A percentile compares a stretch with the other conserved stretches of the same genome.
These are phyloP conservation scores for Candida cerambycidarum DNA, from an alignment of 805 yeast species.

Conservation along the genomic window DNA sequence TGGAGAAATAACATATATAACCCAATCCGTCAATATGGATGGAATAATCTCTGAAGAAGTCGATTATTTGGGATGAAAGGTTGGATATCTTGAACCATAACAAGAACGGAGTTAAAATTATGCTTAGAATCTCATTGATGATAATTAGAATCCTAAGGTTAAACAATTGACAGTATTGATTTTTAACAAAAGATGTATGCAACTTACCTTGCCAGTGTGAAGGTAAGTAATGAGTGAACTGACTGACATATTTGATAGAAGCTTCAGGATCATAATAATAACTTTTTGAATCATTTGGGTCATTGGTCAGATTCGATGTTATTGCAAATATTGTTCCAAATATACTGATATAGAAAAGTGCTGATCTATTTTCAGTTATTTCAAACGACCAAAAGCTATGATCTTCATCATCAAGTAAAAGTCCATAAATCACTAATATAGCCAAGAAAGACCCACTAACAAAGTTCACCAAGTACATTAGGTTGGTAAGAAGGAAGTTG, in stretches of 20 bases:
- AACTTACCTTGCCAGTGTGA: constrained; percentile 79
- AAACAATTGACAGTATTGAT: constrained; percentile 77
- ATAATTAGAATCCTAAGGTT: constrained; percentile 71
- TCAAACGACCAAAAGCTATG: constrained; percentile 83
- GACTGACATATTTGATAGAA: constrained; percentile 73
- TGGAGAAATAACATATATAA: constrained; percentile 90
- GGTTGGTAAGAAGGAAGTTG: constrained; percentile 46
- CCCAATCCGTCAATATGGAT: constrained; percentile 94
- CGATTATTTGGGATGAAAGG: constrained; percentile 73
- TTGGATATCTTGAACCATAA: constrained; percentile 80
- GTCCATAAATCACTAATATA: constrained; percentile 61
- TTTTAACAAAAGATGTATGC: constrained; percentile 82
- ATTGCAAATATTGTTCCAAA: constrained; percentile 89
- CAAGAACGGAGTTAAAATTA: constrained; percentile 85
- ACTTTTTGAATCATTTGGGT: constrained; percentile 18
- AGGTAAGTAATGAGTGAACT: constrained; percentile 89
- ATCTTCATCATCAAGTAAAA: constrained; percentile 79
- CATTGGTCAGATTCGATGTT: constrained; percentile 42
- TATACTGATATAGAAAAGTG: constrained; percentile 81
- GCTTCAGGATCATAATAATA: constrained; percentile 91
- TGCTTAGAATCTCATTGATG: constrained; percentile 74
- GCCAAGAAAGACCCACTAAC: constrained; percentile 89
- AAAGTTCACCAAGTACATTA: constrained; percentile 48
- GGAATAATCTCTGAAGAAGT: constrained; percentile 86
- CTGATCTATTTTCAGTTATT: constrained; percentile 75